Percentiles rank a stretch among this genome's conserved stretches.
These are phyloP conservation scores for Podila verticillata DNA, from an alignment of 192 early-diverging fungal species.

Conservation along the genomic window DNA sequence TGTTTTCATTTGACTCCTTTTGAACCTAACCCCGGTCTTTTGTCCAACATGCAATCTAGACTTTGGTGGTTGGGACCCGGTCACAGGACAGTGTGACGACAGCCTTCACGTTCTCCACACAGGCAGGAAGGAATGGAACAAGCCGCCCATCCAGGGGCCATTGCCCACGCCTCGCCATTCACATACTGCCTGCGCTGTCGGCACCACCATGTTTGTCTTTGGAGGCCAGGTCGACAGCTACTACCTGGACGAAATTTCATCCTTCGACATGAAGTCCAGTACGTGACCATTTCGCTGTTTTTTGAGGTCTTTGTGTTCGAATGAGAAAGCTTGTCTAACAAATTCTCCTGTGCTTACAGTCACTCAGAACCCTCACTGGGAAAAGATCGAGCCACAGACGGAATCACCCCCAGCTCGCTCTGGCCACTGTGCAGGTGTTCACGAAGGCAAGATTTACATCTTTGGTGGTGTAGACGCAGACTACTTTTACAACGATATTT, in stretches of 20 bases:
- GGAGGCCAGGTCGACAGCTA: conserved; percentile 41
- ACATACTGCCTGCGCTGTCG: conserved; percentile 31
- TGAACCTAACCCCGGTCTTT: not conserved
- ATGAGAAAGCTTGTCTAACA: not conserved
- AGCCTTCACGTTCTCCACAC: conserved; percentile 44
- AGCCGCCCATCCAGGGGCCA: conserved; percentile 34
- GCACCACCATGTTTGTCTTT: conserved; percentile 53
- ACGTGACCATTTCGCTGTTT: not conserved
- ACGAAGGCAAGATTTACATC: conserved; percentile 40
- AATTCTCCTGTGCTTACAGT: conserved; percentile 9
- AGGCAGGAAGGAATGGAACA: conserved; percentile 50
- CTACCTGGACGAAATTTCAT: conserved; percentile 57
- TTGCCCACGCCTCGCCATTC: conserved; percentile 43
- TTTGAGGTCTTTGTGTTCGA: not conserved
- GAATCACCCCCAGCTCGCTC: conserved; percentile 48
- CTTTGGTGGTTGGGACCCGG: conserved; percentile 45
- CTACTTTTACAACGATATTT: conserved; percentile 65
- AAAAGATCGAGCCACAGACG: conserved; percentile 45
- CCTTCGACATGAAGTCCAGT: conserved; percentile 60
- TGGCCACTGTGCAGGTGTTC: conserved; percentile 38
- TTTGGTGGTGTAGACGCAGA: conserved; percentile 64
- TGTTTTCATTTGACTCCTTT: not conserved
- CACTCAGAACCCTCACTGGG: conserved; percentile 40
- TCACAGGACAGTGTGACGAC: conserved; percentile 45
- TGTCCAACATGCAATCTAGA: conserved; percentile 6